phyloP scores from a whole-genome alignment of 2,329 filamentous ascomycete genomes.

The Neocatenulostroma microsporum region DNA sequence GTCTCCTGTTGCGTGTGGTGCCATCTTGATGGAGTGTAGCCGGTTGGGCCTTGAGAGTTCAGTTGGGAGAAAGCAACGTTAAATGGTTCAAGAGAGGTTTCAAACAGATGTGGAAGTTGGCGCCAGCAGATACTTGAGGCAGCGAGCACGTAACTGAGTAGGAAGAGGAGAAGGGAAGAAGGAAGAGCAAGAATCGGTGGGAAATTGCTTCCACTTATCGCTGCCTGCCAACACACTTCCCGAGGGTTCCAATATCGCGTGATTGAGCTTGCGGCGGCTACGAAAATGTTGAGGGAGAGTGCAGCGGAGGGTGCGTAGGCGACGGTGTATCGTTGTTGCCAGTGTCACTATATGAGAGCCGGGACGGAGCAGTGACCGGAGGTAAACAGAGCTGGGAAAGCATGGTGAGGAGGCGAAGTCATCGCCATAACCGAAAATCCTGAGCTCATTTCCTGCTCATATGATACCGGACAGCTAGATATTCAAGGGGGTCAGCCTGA shows the following conservation, averaged over 20 bases:
- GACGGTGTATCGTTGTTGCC: conserved; percentile 1
- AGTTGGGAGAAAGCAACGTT: background rate
- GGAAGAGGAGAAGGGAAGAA: background rate
- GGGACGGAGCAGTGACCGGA: too few species aligned
- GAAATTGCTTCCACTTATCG: conserved; percentile 1
- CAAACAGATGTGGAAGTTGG: background rate
- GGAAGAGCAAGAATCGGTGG: too few species aligned
- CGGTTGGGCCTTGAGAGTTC: background rate
- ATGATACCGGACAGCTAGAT: too few species aligned
- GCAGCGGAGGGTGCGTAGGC: background rate
- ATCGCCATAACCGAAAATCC: too few species aligned
- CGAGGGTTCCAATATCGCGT: conserved; percentile 1
- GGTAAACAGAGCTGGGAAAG: too few species aligned
- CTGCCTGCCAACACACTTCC: conserved; percentile 1
- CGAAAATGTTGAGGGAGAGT: too few species aligned
- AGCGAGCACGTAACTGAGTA: background rate
- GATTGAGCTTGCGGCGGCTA: too few species aligned
- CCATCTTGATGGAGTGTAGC: conserved; percentile 52
- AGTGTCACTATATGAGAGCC: too few species aligned
- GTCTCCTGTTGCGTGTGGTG: conserved; percentile 76
- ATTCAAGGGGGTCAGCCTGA: too few species aligned
- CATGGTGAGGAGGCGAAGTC: too few species aligned
- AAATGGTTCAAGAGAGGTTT: background rate
- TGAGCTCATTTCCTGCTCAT: too few species aligned
- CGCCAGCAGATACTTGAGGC: background rate